These are phyloP conservation scores for Cutaneotrichosporon sp. DNA, from an alignment of 1,284 basidiomycete species.

Conservation along the genomic window DNA sequence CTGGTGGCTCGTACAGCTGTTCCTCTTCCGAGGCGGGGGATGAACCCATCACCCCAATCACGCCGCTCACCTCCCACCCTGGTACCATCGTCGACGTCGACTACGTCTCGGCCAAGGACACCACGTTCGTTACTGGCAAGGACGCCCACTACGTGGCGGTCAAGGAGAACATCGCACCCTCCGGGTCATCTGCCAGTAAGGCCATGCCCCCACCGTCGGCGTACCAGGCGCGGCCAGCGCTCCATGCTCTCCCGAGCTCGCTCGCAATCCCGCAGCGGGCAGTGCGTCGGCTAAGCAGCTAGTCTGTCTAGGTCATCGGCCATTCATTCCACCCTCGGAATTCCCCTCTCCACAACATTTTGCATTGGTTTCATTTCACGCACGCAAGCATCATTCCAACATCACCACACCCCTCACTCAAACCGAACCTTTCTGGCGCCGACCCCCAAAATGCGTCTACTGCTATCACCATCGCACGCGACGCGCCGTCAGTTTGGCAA, in stretches of 20 bases:
- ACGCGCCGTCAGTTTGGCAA: not conserved
- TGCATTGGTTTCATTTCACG: conserved; percentile 5
- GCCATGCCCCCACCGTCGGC: conserved; percentile 22
- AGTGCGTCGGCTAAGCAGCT: conserved; percentile 44
- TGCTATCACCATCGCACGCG: not conserved
- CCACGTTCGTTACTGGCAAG: too few relatives aligned
- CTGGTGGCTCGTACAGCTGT: conserved; percentile 43
- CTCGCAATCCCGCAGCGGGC: conserved; percentile 29
- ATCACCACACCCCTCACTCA: not conserved
- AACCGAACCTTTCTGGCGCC: not conserved
- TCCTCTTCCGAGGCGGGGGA: conserved; percentile 52
- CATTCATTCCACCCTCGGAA: conserved; percentile 13
- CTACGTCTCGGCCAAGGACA: conserved; percentile 26
- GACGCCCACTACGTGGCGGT: conserved; percentile 26
- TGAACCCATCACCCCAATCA: conserved; percentile 52
- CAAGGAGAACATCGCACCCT: conserved; percentile 50
- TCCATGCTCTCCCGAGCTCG: conserved; percentile 33
- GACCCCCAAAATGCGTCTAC: not conserved
- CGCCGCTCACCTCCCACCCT: conserved; percentile 44
- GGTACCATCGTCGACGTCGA: conserved; percentile 24
- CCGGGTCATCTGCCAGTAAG: conserved; percentile 24
- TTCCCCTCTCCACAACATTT: conserved; percentile 17
- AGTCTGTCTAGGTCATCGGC: conserved; percentile 3
- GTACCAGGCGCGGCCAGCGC: conserved; percentile 27
- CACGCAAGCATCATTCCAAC: conserved; percentile 15